Conservation (phyloP, 306 rosid species). For the Pterocarpus santalinus region DNA sequence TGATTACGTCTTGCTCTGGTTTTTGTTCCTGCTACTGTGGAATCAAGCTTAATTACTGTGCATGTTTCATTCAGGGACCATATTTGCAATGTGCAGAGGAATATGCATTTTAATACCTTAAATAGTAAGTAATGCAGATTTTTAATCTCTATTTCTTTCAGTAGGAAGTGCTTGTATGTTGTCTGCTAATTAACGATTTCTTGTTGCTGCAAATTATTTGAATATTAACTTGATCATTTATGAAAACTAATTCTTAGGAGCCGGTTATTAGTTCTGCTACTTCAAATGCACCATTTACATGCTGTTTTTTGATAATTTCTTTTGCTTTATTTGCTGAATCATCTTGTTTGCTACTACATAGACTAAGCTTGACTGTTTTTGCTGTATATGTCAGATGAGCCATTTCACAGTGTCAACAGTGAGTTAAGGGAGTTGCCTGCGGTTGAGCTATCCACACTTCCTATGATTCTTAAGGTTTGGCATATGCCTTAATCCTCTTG, state of each 20-base stretch:
- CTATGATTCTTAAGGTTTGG: slow-evolving; percentile 82
- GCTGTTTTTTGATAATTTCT: not conserved
- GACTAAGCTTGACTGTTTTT: slow-evolving; percentile 20
- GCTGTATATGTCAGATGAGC: slow-evolving; percentile 64
- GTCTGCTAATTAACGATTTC: slow-evolving; percentile 11
- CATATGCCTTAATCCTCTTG: slow-evolving; percentile 37
- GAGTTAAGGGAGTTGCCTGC: slow-evolving; percentile 94
- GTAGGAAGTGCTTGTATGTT: not conserved
- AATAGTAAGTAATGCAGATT: slow-evolving; percentile 71
- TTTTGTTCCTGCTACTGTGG: slow-evolving; percentile 42
- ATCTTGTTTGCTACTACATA: slow-evolving; percentile 32
- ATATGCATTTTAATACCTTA: slow-evolving; percentile 78
- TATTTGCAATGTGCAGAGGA: slow-evolving; percentile 90
- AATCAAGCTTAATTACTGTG: slow-evolving; percentile 42
- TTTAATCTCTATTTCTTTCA: slow-evolving; percentile 26
- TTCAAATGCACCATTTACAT: not conserved
- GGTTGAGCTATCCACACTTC: slow-evolving; percentile 85
- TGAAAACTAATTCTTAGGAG: slow-evolving; percentile 6
- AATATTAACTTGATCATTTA: not conserved
- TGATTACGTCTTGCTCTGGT: not conserved
- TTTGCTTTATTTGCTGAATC: slow-evolving; percentile 31
- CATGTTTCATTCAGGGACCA: slow-evolving; percentile 72
- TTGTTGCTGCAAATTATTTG: slow-evolving; percentile 6
- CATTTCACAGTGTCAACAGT: slow-evolving; percentile 78
- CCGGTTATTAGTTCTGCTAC: slow-evolving; percentile 24